A percentile compares a stretch with the other conserved stretches of the same genome.
These are phyloP conservation scores for Mariannaea sp. DNA, from an alignment of 2,329 filamentous ascomycete species.

Conservation along the genomic window DNA sequence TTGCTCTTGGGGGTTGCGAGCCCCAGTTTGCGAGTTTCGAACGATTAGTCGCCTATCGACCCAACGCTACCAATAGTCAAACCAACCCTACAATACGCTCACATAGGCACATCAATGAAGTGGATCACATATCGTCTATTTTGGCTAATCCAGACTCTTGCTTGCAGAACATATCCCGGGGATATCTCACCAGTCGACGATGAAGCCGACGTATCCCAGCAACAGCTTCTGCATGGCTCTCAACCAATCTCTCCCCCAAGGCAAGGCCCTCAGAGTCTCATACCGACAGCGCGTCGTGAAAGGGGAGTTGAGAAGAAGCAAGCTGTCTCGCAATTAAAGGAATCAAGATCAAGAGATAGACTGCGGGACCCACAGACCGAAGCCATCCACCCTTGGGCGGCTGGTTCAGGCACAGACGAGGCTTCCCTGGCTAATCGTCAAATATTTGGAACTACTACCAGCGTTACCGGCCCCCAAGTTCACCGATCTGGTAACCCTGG, in stretches of 20 bases:
- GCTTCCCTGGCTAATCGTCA: conserved; percentile 16
- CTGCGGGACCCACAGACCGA: conserved; percentile 22
- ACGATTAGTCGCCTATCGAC: too few species aligned
- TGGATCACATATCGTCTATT: conserved; percentile 11
- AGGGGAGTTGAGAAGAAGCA: conserved; percentile 52
- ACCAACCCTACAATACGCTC: not conserved
- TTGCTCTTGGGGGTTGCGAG: not conserved
- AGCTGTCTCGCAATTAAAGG: conserved; percentile 44
- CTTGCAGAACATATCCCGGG: conserved; percentile 34
- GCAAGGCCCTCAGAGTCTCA: conserved; percentile 46
- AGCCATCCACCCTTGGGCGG: conserved; percentile 30
- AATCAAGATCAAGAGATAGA: conserved; percentile 41
- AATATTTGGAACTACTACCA: conserved; percentile 34
- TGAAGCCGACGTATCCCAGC: conserved; percentile 44
- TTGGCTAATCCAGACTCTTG: conserved; percentile 32
- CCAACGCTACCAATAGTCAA: not conserved
- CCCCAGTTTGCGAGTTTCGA: not conserved
- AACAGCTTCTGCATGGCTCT: conserved; percentile 27
- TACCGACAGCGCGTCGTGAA: conserved; percentile 58
- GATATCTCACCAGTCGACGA: conserved; percentile 62
- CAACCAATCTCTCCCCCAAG: conserved; percentile 19
- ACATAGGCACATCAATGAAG: conserved; percentile 17
- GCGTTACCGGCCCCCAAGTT: conserved; percentile 32
- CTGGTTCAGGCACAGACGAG: conserved; percentile 3
- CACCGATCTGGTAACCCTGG: conserved; percentile 34